Conservation (phyloP, 352 stramenopile species). For the Phytopythium oedochilum region DNA sequence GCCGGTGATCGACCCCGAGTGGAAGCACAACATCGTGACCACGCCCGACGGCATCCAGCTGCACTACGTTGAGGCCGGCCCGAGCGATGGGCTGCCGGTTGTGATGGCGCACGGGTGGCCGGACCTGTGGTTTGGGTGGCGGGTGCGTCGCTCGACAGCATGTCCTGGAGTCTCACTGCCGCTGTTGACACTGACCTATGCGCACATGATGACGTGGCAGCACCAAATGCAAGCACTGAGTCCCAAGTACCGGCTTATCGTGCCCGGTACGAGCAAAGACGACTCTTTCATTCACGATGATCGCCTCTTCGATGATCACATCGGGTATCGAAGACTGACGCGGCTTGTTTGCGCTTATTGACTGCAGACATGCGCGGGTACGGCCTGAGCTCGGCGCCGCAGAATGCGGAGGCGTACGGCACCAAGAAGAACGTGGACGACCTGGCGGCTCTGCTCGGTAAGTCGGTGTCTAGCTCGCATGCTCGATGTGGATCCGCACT, state of each 20-base stretch:
- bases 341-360: too few species aligned
- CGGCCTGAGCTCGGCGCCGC: conserved; percentile 36
- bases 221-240: conserved; percentile 47
- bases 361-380: conserved; percentile 41
- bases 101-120: conserved; percentile 65
- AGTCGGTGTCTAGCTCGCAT: too few species aligned
- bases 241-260: conserved; percentile 51
- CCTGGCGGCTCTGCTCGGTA: conserved; percentile 32
- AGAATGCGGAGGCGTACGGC: conserved; percentile 34
- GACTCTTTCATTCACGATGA: too few species aligned
- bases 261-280: conserved; percentile 30
- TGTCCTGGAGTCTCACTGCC: neutral
- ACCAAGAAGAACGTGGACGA: conserved; percentile 44
- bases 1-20: conserved; percentile 9
- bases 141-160: conserved; percentile 16
- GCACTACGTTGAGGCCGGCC: conserved; percentile 49
- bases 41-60: conserved; percentile 30
- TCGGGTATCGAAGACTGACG: too few species aligned
- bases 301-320: too few species aligned
- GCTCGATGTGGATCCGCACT: too few species aligned
- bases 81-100: conserved; percentile 31
- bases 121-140: conserved; percentile 58
- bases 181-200: too few species aligned
- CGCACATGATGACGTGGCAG: too few species aligned
- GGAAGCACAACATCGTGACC: conserved; percentile 25